These are phyloP conservation scores for Lactarius quietus DNA, from an alignment of 768 basidiomycete species.

Conservation along the genomic window DNA sequence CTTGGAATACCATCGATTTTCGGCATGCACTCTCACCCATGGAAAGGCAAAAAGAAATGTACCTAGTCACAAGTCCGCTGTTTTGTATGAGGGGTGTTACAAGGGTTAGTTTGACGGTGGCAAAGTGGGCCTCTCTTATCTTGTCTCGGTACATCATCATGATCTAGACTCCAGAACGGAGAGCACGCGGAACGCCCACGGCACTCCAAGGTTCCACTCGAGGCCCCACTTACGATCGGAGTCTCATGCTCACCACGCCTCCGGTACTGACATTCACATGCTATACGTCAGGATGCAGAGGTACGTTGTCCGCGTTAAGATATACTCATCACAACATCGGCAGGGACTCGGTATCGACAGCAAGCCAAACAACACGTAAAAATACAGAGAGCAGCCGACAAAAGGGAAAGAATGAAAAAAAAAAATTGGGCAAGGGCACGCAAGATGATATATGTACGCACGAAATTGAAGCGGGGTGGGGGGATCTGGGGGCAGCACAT, in stretches of 20 bases:
- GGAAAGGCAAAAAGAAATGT: neutral
- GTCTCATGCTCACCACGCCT: no score
- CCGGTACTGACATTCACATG: no score
- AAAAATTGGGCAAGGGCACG: constrained; percentile 7
- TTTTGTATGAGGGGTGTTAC: no score
- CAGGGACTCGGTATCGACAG: constrained; percentile 26
- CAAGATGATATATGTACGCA: constrained; percentile 20
- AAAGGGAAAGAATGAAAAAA: constrained; percentile 9
- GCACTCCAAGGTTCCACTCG: neutral
- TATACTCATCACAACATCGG: constrained; percentile 24
- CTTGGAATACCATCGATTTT: neutral
- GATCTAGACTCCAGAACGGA: neutral
- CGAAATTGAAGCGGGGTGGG: constrained; percentile 22
- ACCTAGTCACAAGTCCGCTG: no score
- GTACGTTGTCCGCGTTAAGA: constrained; percentile 18
- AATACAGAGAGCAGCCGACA: constrained; percentile 26
- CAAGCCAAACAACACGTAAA: constrained; percentile 25
- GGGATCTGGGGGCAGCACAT: constrained; percentile 20
- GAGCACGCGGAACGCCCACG: constrained; percentile 11
- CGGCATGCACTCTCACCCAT: neutral
- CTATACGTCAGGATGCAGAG: neutral
- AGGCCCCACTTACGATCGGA: neutral
- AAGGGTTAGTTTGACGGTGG: no score
- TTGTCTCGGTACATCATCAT: neutral
- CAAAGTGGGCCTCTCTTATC: no score